These are phyloP conservation scores for Fusarium brevicatenulatum DNA, from an alignment of 2,329 filamentous ascomycete genomes.

Conservation along the genomic window DNA sequence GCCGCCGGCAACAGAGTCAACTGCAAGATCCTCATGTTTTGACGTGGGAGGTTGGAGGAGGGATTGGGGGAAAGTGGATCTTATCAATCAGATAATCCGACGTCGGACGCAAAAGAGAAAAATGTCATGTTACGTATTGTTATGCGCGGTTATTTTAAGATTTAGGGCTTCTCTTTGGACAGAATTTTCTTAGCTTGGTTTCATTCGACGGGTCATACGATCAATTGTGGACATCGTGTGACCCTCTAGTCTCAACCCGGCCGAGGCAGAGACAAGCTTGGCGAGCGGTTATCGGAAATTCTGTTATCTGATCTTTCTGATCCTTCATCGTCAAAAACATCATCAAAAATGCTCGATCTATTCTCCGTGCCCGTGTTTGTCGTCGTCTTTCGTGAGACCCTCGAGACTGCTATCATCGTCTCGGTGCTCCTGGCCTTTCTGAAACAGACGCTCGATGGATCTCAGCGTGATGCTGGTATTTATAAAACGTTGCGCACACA, in stretches of 20 bases:
- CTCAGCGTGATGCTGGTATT: slow-evolving; percentile 67
- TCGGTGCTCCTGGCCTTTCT: slow-evolving; percentile 86
- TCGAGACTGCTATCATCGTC: slow-evolving; percentile 86
- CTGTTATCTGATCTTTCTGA: slow-evolving; percentile 33
- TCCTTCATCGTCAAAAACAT: background rate
- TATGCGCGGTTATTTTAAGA: slow-evolving; percentile 4
- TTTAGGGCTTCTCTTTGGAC: background rate
- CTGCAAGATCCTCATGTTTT: slow-evolving; percentile 18
- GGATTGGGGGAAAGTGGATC: slow-evolving; percentile 5
- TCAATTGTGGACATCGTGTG: slow-evolving; percentile 37
- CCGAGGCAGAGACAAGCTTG: slow-evolving; percentile 32
- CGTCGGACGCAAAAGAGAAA: background rate
- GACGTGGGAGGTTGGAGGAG: background rate
- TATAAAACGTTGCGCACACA: slow-evolving; percentile 76
- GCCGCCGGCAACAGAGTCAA: slow-evolving; percentile 14
- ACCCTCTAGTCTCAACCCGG: slow-evolving; percentile 25
- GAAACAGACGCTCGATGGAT: slow-evolving; percentile 78
- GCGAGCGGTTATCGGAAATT: slow-evolving; percentile 24
- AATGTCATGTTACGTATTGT: background rate
- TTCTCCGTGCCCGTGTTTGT: slow-evolving; percentile 88
- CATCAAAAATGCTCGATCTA: slow-evolving; percentile 66
- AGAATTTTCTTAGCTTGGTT: slow-evolving; percentile 22
- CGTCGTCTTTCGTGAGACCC: slow-evolving; percentile 86
- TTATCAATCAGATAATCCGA: slow-evolving; percentile 37
- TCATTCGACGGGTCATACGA: slow-evolving; percentile 23